Percentiles rank a stretch among this genome's conserved stretches.
phyloP scores from a whole-genome alignment of 441 rosid genomes.

The Arabidopsis lyrata region DNA sequence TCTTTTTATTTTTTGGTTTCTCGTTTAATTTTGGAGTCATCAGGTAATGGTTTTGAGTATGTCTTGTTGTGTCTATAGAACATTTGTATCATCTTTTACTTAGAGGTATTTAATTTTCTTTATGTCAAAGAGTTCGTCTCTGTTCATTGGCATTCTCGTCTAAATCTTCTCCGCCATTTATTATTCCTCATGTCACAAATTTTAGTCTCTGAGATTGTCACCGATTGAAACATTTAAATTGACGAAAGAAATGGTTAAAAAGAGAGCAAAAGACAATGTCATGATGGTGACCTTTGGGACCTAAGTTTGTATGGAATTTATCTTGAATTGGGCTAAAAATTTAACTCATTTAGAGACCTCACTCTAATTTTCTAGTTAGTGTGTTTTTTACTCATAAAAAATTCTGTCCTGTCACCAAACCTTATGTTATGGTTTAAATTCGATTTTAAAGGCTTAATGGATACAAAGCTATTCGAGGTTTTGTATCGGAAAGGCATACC shows the following conservation, averaged over 20 bases:
- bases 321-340: not conserved
- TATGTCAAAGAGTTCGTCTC: not conserved
- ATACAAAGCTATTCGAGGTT: too few species aligned
- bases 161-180: not conserved
- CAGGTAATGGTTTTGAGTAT: slow-evolving; percentile 39
- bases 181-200: not conserved
- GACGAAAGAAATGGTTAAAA: not conserved
- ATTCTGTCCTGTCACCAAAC: not conserved
- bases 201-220: not conserved
- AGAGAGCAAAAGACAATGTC: not conserved
- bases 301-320: not conserved
- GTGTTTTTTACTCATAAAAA: not conserved
- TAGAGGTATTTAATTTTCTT: slow-evolving; percentile 26
- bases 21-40: slow-evolving; percentile 37
- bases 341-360: too few species aligned
- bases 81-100: slow-evolving; percentile 41
- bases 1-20: slow-evolving; percentile 10
- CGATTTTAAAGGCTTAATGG: not conserved
- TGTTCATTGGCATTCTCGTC: not conserved
- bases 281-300: not conserved
- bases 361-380: not conserved
- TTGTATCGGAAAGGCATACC: too few species aligned
- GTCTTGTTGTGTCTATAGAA: slow-evolving; percentile 43
- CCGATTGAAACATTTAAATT: not conserved
- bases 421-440: not conserved